phyloP scores from a whole-genome alignment of 441 rosid genomes.

The Croton setiger region DNA sequence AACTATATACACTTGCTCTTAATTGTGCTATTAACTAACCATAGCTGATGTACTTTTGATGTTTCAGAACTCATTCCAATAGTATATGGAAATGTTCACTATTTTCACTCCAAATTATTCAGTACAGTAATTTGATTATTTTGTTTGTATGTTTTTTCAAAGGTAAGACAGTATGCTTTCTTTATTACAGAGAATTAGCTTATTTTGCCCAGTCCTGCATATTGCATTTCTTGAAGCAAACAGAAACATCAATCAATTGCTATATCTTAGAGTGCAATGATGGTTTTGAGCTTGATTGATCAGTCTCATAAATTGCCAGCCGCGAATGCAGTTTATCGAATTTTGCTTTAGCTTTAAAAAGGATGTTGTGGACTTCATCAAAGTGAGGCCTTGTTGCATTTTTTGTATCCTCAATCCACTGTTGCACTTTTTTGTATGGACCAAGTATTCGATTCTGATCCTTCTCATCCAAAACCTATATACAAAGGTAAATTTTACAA shows the following conservation, averaged over 20 bases:
- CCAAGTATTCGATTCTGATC: slow-evolving; percentile 52
- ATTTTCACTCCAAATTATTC: no score
- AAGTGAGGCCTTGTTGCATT: slow-evolving; percentile 73
- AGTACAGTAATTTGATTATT: no score
- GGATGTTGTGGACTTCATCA: slow-evolving; percentile 61
- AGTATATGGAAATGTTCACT: no score
- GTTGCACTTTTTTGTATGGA: slow-evolving; percentile 65
- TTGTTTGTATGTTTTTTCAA: no score
- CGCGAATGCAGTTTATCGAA: slow-evolving; percentile 31
- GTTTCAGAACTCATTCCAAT: no score
- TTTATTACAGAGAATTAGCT: no score
- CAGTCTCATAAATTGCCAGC: slow-evolving; percentile 22
- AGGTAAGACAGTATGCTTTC: no score
- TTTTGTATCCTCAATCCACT: slow-evolving; percentile 73
- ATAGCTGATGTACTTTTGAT: no score
- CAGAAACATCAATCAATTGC: slow-evolving; percentile 3
- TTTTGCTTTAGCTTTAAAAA: slow-evolving; percentile 43
- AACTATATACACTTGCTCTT: no score
- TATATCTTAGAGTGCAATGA: slow-evolving; percentile 43
- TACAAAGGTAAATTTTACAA: slow-evolving; percentile 10
- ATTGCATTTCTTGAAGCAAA: not conserved
- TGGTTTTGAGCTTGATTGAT: slow-evolving; percentile 26
- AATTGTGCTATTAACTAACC: no score
- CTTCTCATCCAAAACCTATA: slow-evolving; percentile 65
- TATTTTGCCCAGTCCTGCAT: no score